Conservation (phyloP, 371 early-diverging fungal genomes). For the Saksenaea oblongispora region DNA sequence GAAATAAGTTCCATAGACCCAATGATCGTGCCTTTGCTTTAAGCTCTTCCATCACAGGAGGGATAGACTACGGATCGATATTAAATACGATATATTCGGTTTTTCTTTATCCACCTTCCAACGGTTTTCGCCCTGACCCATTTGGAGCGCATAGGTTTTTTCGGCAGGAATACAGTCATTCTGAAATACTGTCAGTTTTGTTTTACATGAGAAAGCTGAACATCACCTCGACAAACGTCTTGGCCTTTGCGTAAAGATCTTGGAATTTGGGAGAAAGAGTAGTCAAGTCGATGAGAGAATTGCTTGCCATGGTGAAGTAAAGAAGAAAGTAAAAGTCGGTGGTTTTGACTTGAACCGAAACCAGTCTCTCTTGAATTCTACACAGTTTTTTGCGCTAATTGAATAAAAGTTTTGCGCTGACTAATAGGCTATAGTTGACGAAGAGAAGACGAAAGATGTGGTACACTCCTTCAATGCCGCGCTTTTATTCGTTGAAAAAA, state of each 20-base stretch:
- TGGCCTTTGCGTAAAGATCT: slow-evolving; percentile 67
- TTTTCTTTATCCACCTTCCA: slow-evolving; percentile 67
- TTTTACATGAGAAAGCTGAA: background rate
- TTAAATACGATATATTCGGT: background rate
- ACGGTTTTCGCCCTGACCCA: slow-evolving; percentile 74
- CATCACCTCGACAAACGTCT: slow-evolving; percentile 80
- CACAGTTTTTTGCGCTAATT: too few species aligned
- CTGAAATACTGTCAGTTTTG: slow-evolving; percentile 35
- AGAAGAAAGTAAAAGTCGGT: slow-evolving; percentile 1
- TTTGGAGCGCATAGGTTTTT: slow-evolving; percentile 67
- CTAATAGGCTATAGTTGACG: too few species aligned
- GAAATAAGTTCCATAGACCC: slow-evolving; percentile 96
- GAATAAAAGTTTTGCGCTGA: too few species aligned
- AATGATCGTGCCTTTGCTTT: slow-evolving; percentile 84
- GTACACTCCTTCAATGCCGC: too few species aligned
- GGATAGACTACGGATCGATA: slow-evolving; percentile 52
- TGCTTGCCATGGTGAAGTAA: slow-evolving; percentile 38
- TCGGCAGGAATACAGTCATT: slow-evolving; percentile 97
- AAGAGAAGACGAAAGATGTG: too few species aligned
- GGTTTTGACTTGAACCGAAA: background rate
- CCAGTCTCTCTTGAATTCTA: background rate
- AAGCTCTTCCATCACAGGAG: slow-evolving; percentile 85
- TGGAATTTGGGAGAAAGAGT: slow-evolving; percentile 66
- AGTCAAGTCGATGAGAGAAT: slow-evolving; percentile 41
- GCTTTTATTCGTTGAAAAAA: too few species aligned